These are phyloP conservation scores for Orychophragmus violaceus DNA, from an alignment of 345 rosid species.

Conservation along the genomic window DNA sequence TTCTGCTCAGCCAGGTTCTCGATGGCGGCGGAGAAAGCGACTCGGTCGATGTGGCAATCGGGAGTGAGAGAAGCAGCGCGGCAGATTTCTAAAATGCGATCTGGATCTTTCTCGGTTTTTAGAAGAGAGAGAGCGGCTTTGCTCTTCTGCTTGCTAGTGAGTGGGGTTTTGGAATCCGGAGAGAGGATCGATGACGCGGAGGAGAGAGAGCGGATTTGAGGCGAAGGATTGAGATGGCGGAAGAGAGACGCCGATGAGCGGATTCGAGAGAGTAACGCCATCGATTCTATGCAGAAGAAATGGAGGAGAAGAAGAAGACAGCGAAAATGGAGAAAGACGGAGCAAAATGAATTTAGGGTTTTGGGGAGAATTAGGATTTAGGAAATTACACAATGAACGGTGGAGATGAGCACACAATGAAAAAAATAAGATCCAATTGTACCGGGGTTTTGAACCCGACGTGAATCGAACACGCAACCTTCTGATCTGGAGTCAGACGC, in stretches of 20 bases:
- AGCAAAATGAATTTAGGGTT: constrained; percentile 10
- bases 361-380: background rate
- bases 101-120: constrained; percentile 61
- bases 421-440: background rate
- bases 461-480: constrained; percentile 89
- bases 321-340: background rate
- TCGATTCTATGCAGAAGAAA: constrained; percentile 12
- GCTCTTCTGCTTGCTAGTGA: constrained; percentile 50
- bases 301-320: no score
- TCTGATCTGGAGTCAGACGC: constrained; percentile 98
- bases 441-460: constrained; percentile 29
- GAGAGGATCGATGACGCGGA: constrained; percentile 41
- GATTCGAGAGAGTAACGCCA: constrained; percentile 47
- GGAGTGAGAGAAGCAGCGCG: constrained; percentile 71
- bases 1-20: constrained; percentile 41
- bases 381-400: background rate
- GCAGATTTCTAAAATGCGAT: constrained; percentile 76
- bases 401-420: background rate
- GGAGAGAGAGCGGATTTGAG: constrained; percentile 9
- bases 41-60: constrained; percentile 48
- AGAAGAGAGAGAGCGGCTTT: constrained; percentile 67
- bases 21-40: constrained; percentile 67
- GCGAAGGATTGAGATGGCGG: constrained; percentile 21
- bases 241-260: constrained; percentile 28
- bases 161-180: constrained; percentile 39